Evolutionary conservation across 2,329 filamentous ascomycete genomes (phyloP).

Genomic region (Beauveria scarabaeidicola): DNA sequence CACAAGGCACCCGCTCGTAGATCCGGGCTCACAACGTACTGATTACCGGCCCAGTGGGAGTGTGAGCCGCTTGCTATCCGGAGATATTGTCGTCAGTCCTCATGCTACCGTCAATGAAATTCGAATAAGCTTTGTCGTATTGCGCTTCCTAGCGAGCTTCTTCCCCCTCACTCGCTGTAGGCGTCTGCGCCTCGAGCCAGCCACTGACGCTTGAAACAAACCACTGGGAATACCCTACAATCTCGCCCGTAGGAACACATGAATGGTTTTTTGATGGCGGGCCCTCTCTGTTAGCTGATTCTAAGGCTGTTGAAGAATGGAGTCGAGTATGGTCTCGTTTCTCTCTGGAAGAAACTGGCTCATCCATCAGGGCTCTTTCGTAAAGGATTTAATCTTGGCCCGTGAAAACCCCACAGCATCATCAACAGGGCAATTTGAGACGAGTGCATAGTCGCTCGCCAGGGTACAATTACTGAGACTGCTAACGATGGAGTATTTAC

Average conservation of each 20-base stretch:
- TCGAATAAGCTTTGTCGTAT: neutral
- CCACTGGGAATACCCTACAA: slow-evolving; percentile 17
- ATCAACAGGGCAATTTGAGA: neutral
- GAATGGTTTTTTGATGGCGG: slow-evolving; percentile 16
- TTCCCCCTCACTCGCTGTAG: slow-evolving; percentile 9
- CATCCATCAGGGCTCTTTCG: slow-evolving; percentile 17
- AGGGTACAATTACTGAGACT: neutral
- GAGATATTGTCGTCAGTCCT: slow-evolving; percentile 1
- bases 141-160: neutral
- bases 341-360: slow-evolving; percentile 10
- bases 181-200: slow-evolving; percentile 13
- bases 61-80: neutral
- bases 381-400: slow-evolving; percentile 16
- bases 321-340: slow-evolving; percentile 12
- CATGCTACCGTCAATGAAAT: slow-evolving; percentile 1
- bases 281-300: slow-evolving; percentile 14
- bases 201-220: neutral
- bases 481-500: neutral
- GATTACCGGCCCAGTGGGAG: slow-evolving; percentile 8
- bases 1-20: neutral
- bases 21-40: slow-evolving; percentile 5
- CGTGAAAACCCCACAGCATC: slow-evolving; percentile 12
- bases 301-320: slow-evolving; percentile 12
- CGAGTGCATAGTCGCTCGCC: slow-evolving; percentile 1
- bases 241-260: slow-evolving; percentile 14